Evolutionary conservation across 2,329 filamentous ascomycete genomes (phyloP).

Genomic region (Penicillium psychrosexuale): DNA sequence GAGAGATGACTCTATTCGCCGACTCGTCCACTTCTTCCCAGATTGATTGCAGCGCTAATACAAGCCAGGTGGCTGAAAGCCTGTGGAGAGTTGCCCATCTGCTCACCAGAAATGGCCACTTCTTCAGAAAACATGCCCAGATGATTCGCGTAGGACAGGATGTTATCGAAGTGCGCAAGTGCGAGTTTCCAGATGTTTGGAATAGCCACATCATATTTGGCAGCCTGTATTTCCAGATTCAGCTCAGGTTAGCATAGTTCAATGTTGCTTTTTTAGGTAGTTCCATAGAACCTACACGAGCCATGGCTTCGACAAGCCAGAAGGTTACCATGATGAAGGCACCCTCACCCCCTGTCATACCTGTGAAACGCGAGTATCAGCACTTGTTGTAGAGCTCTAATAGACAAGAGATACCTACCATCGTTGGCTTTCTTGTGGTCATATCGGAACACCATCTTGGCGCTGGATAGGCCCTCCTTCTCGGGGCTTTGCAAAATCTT

Average conservation of each 20-base stretch:
- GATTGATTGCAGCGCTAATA: slow-evolving; percentile 73
- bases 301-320: slow-evolving; percentile 77
- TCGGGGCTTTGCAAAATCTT: slow-evolving; percentile 69
- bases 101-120: slow-evolving; percentile 70
- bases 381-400: slow-evolving; percentile 9
- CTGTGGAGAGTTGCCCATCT: slow-evolving; percentile 75
- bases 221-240: slow-evolving; percentile 16
- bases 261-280: background rate
- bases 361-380: slow-evolving; percentile 39
- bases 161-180: slow-evolving; percentile 72
- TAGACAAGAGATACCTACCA: slow-evolving; percentile 46
- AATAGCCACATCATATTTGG: slow-evolving; percentile 31
- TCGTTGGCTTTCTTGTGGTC: slow-evolving; percentile 67
- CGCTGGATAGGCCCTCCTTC: slow-evolving; percentile 71
- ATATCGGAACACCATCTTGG: slow-evolving; percentile 73
- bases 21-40: slow-evolving; percentile 50
- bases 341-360: slow-evolving; percentile 70
- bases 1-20: background rate
- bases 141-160: slow-evolving; percentile 73
- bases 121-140: slow-evolving; percentile 76
- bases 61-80: slow-evolving; percentile 74
- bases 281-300: slow-evolving; percentile 54
- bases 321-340: slow-evolving; percentile 81
- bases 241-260: background rate
- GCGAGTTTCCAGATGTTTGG: slow-evolving; percentile 45